These are phyloP conservation scores for Massarina eburnea DNA, from an alignment of 2,329 filamentous ascomycete genomes.

Conservation along the genomic window DNA sequence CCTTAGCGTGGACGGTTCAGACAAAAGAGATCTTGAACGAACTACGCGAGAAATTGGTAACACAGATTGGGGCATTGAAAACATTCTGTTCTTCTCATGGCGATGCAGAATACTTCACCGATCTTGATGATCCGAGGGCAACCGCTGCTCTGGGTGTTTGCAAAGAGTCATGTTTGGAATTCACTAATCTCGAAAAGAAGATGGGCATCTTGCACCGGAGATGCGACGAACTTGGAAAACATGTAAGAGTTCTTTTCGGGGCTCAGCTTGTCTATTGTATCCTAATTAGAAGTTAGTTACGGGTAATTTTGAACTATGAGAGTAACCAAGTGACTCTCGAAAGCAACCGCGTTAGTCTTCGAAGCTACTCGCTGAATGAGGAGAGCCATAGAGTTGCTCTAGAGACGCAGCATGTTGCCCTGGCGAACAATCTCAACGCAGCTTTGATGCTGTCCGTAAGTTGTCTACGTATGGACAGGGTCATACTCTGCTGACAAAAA, in stretches of 20 bases:
- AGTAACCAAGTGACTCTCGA: conserved; percentile 8
- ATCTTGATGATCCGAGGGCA: conserved; percentile 1
- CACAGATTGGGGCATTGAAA: conserved; percentile 4
- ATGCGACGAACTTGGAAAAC: conserved; percentile 8
- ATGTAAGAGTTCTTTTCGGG: conserved; percentile 4
- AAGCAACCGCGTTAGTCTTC: conserved; percentile 5
- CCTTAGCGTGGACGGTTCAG: conserved; percentile 6
- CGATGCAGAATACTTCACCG: conserved; percentile 13
- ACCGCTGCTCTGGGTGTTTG: conserved; percentile 4
- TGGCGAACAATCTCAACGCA: conserved; percentile 7
- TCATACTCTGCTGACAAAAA: background rate
- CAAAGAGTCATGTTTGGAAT: conserved; percentile 7
- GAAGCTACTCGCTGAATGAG: background rate
- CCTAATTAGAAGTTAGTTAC: too few relatives aligned
- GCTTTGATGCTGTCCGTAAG: conserved; percentile 7
- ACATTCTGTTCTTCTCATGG: conserved; percentile 5
- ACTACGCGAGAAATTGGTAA: conserved; percentile 1
- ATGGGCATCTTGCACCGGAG: conserved; percentile 6
- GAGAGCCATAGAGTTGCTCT: conserved; percentile 1
- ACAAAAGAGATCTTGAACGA: conserved; percentile 2
- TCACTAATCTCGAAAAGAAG: conserved; percentile 4
- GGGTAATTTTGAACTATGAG: too few relatives aligned
- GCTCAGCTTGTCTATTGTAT: too few relatives aligned
- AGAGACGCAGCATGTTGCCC: background rate
- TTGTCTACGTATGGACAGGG: background rate